phyloP scores from a whole-genome alignment of 2,329 filamentous ascomycete species.

The Aspergillus floridensis region DNA sequence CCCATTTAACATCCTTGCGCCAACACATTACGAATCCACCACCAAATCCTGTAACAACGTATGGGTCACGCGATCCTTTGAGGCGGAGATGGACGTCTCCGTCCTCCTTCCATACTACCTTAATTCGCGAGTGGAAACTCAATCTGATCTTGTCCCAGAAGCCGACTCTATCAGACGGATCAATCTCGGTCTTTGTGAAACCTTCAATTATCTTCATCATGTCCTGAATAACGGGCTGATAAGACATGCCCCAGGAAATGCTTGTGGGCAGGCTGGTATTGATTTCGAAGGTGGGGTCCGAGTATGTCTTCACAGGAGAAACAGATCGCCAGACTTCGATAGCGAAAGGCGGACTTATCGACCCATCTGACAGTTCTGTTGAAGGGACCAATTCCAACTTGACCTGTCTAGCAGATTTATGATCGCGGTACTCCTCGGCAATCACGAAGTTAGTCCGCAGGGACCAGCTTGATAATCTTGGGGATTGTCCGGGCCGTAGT shows the following conservation, averaged over 20 bases:
- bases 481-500: conserved; percentile 74
- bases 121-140: conserved; percentile 87
- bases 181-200: conserved; percentile 92
- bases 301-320: conserved; percentile 93
- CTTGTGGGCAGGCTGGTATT: conserved; percentile 89
- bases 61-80: conserved; percentile 87
- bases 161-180: conserved; percentile 87
- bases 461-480: conserved; percentile 75
- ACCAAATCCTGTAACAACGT: conserved; percentile 85
- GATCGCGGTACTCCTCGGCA: conserved; percentile 84
- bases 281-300: conserved; percentile 85
- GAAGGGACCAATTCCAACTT: conserved; percentile 81
- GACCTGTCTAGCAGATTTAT: conserved; percentile 75
- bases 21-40: conserved; percentile 98
- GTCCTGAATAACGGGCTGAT: conserved; percentile 96
- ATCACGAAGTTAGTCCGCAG: conserved; percentile 90
- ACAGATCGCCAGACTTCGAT: conserved; percentile 89
- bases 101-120: conserved; percentile 88
- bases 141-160: conserved; percentile 99
- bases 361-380: conserved; percentile 55
- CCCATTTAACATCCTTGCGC: conserved; percentile 89
- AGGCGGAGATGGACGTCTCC: conserved; percentile 92
- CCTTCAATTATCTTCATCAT: conserved; percentile 99
- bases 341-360: conserved; percentile 64
- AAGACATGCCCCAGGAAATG: conserved; percentile 96